phyloP scores from a whole-genome alignment of 768 basidiomycete genomes.

The Neoboletus magnificus region DNA sequence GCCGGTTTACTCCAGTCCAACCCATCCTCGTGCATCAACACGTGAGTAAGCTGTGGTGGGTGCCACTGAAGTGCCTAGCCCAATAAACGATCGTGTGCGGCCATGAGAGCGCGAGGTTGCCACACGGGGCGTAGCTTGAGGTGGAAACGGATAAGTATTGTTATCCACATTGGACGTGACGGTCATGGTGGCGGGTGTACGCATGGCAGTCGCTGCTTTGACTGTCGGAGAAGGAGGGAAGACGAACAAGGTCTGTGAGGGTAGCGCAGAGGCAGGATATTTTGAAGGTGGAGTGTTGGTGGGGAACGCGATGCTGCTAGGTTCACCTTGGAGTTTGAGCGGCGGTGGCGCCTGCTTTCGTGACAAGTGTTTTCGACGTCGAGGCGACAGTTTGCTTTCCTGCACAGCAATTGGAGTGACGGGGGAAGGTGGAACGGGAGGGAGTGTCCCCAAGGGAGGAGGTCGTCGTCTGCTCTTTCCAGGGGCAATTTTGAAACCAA shows the following conservation, averaged over 20 bases:
- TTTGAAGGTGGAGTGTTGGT: conserved; percentile 20
- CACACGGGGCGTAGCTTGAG: conserved; percentile 62
- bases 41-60: conserved; percentile 81
- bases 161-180: conserved; percentile 58
- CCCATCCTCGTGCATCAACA: conserved; percentile 81
- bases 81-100: conserved; percentile 71
- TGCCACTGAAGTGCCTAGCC: conserved; percentile 60
- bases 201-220: conserved; percentile 43
- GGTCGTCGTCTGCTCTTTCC: conserved; percentile 59
- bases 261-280: conserved; percentile 39
- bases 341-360: conserved; percentile 56
- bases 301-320: conserved; percentile 28
- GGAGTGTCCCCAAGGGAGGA: conserved; percentile 56
- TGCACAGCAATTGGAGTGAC: conserved; percentile 48
- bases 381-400: conserved; percentile 29
- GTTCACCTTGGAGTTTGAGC: conserved; percentile 43
- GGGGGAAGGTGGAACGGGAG: conserved; percentile 74
- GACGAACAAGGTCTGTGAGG: conserved; percentile 82
- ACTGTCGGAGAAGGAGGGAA: conserved; percentile 76
- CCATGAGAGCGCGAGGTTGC: conserved; percentile 65
- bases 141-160: conserved; percentile 52
- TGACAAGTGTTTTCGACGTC: conserved; percentile 48
- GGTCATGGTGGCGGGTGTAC: conserved; percentile 79
- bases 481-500: conserved; percentile 47
- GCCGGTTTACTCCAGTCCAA: conserved; percentile 46